Evolutionary conservation across 1,284 basidiomycete genomes (phyloP).

Genomic region (Lentinula novae-zelandiae): DNA sequence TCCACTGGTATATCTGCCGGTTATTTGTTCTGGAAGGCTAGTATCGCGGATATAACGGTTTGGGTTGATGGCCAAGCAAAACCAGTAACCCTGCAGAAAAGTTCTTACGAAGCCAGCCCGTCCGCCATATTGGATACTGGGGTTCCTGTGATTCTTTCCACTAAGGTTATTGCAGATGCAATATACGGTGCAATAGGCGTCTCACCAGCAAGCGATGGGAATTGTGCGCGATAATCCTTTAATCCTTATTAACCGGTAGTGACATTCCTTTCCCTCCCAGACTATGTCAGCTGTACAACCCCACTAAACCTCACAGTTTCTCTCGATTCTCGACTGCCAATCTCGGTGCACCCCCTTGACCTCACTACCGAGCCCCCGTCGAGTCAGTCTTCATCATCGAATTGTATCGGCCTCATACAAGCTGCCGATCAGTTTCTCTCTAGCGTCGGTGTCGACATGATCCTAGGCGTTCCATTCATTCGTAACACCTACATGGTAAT

Average conservation of each 20-base stretch:
- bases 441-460: constrained; percentile 49
- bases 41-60: constrained; percentile 53
- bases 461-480: constrained; percentile 73
- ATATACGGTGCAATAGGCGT: constrained; percentile 76
- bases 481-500: constrained; percentile 71
- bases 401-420: constrained; percentile 67
- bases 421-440: constrained; percentile 40
- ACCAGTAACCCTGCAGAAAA: constrained; percentile 25
- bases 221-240: constrained; percentile 44
- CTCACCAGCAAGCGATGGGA: constrained; percentile 52
- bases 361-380: constrained; percentile 41
- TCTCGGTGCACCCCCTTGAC: constrained; percentile 70
- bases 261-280: constrained; percentile 28
- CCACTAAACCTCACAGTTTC: constrained; percentile 70
- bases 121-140: constrained; percentile 70
- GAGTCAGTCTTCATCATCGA: constrained; percentile 36
- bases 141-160: constrained; percentile 60
- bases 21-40: constrained; percentile 55
- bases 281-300: constrained; percentile 65
- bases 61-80: constrained; percentile 45
- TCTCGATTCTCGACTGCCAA: constrained; percentile 48
- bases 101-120: constrained; percentile 33
- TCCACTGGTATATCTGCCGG: constrained; percentile 31
- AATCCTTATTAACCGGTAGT: background rate
- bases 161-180: constrained; percentile 57